Evolutionary conservation across 139 green algal species (phyloP).

Genomic region (Micractinium conductrix): DNA sequence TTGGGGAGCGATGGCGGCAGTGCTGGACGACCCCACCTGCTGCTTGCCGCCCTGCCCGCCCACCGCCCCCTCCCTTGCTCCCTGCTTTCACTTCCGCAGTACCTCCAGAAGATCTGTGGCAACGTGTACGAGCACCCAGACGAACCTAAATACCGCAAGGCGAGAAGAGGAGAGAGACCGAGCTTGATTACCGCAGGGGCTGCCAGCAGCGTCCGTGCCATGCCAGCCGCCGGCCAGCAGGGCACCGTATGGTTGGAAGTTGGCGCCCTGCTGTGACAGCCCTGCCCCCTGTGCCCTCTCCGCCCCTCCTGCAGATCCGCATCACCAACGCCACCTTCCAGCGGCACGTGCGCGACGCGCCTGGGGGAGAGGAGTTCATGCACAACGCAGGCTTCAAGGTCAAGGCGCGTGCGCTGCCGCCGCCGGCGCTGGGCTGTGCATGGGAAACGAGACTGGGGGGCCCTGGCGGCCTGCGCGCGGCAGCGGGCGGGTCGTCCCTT

Average conservation of each 20-base stretch:
- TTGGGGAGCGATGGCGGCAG: neutral
- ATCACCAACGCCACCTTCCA: slow-evolving; percentile 30
- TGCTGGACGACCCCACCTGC: neutral
- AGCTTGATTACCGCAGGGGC: neutral
- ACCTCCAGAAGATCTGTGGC: slow-evolving; percentile 48
- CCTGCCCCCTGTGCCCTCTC: neutral
- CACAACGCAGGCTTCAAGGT: slow-evolving; percentile 53
- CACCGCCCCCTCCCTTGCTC: neutral
- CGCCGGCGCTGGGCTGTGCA: too few species aligned
- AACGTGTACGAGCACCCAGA: slow-evolving; percentile 59
- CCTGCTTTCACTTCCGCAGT: neutral
- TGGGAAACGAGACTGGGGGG: too few species aligned
- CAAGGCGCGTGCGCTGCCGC: slow-evolving; percentile 34
- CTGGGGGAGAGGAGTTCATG: slow-evolving; percentile 60
- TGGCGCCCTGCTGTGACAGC: too few species aligned
- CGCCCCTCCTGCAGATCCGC: slow-evolving; percentile 7
- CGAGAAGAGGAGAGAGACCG: neutral
- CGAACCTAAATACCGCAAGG: slow-evolving; percentile 61
- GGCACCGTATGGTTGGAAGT: neutral
- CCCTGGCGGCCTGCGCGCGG: too few species aligned
- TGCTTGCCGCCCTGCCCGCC: neutral
- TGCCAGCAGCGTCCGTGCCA: neutral
- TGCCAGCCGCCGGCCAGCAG: neutral
- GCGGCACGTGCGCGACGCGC: slow-evolving; percentile 2
- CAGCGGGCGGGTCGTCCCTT: too few species aligned